These are phyloP conservation scores for Adansonia madagascariensis DNA, from an alignment of 441 rosid species.

Conservation along the genomic window DNA sequence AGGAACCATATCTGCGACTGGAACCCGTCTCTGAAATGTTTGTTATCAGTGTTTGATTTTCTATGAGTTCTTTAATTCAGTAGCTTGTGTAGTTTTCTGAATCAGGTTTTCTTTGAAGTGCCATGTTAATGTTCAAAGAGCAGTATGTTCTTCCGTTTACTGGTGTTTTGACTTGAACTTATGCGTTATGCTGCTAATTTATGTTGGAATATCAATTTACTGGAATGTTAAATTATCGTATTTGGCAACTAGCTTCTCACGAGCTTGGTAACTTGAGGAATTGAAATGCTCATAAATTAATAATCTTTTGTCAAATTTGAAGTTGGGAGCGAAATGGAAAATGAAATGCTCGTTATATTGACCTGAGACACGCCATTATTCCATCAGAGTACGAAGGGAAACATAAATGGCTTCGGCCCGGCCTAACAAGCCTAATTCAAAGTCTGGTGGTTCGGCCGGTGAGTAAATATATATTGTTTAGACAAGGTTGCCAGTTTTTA, in stretches of 20 bases:
- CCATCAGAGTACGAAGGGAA: not conserved
- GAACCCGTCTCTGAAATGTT: not conserved
- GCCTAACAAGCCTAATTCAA: not conserved
- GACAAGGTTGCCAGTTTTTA: not conserved
- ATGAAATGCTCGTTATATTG: too few species aligned
- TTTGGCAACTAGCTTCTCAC: not conserved
- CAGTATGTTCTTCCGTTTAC: not conserved
- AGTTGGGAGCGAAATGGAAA: not conserved
- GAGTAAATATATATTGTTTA: not conserved
- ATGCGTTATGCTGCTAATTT: not conserved
- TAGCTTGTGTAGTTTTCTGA: conserved; percentile 1
- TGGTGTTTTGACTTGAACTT: not conserved
- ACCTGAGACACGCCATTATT: not conserved
- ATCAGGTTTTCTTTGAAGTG: not conserved
- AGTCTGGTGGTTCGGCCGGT: not conserved
- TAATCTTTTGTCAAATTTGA: not conserved
- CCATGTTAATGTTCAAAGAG: not conserved
- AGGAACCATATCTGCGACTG: not conserved
- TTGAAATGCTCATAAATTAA: not conserved
- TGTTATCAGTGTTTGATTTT: not conserved
- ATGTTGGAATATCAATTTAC: not conserved
- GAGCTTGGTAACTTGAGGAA: not conserved
- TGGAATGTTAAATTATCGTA: not conserved
- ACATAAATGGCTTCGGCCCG: not conserved
- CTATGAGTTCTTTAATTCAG: conserved; percentile 15